Base-by-base conservation (phyloP, 495 filamentous ascomycete species). In the Hypoxylon lenormandii region DNA sequence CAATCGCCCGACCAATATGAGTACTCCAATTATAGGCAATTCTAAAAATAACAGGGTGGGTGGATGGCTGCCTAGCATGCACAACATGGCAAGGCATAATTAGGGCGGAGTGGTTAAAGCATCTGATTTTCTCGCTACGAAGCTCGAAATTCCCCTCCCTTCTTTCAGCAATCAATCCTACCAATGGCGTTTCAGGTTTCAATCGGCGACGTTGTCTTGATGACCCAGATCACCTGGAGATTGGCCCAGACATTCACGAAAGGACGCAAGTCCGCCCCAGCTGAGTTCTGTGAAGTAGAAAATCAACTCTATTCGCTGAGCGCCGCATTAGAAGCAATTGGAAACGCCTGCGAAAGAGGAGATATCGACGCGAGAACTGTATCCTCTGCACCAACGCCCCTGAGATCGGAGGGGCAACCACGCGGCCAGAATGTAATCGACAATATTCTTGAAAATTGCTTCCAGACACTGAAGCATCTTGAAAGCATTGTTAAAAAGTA, bases 401-500 rank as follows among this genome's bases (percentile, higher is more conserved):
- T 8, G 36, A 38, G 36, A n/a, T 11, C 10, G 36, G 36, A 38
- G 36, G 13, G 3, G 4, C 10, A 38, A 12, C 2, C 36, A 38
- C 3, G 11, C 11, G 36, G 13, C 36, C 23, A 38, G 18, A 30
- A 60, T 15, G 10, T 40, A 19, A 38, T 60, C 19, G 46, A 28
- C 12, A 42, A 48, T 18, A 63, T 69, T 21, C 30, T 68, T 19
- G 30, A 19, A 11, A 71, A 68, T 42, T 71, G 56, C 40, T 19
- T 19, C 4, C 33, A 38, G 0, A 62, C 55, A 22, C 26, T 62
- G 21, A 53, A 22, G 12, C 68, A 68, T 48, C 46, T 68, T 11
- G 55, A 61, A 53, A 68, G 37, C 10, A 55, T 69, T 11, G 43
- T 68, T 16, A 8, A 67, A 7, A 71, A 68, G 23, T 71, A 71